Evolutionary conservation across 208 protist genomes (phyloP).

Genomic region (Leishmania gerbilli): DNA sequence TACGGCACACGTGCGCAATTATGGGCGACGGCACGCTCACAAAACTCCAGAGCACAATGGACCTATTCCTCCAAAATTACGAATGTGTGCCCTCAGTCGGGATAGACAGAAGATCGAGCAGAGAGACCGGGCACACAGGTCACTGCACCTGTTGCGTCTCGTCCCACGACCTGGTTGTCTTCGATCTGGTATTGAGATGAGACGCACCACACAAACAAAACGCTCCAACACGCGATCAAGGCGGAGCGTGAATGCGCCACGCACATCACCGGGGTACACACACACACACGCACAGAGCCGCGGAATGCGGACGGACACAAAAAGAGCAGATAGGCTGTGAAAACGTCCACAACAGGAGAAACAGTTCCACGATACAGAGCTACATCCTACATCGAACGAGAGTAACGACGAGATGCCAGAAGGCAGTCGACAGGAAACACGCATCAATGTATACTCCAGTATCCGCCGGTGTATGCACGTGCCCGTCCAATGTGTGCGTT

Average conservation of each 20-base stretch:
- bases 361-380: neutral
- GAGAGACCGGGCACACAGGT: too few species aligned
- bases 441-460: neutral
- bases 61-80: neutral
- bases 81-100: neutral
- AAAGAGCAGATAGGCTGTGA: neutral
- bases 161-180: too few species aligned
- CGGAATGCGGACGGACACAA: neutral
- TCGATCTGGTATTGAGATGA: too few species aligned
- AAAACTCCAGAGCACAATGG: neutral
- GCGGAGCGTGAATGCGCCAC: too few species aligned
- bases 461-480: neutral
- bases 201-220: neutral
- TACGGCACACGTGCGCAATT: neutral
- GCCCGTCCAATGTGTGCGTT: too few species aligned
- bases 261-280: neutral
- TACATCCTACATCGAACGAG: neutral
- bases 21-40: neutral
- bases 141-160: too few species aligned
- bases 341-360: neutral
- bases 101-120: neutral
- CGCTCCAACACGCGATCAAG: neutral
- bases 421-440: neutral
- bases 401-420: neutral
- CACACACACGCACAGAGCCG: neutral